Percentiles rank a stretch among this genome's conserved stretches.
phyloP scores from a whole-genome alignment of 2,329 filamentous ascomycete species.

The Drechslera avenae region DNA sequence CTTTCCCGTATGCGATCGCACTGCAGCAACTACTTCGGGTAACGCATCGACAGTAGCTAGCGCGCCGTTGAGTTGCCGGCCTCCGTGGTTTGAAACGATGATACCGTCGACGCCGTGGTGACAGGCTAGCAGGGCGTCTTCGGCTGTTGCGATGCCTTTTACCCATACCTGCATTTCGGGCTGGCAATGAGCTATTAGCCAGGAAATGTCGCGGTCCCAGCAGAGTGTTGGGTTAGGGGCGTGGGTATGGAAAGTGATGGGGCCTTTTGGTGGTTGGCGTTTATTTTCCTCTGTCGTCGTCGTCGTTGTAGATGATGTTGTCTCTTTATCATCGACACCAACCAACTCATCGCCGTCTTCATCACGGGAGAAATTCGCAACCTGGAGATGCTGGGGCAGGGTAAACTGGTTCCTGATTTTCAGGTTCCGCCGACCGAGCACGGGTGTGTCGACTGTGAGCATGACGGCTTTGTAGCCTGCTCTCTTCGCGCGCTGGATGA shows the following conservation, averaged over 20 bases:
- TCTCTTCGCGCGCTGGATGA: constrained; percentile 33
- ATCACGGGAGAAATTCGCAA: constrained; percentile 27
- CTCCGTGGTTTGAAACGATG: constrained; percentile 59
- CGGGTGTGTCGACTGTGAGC: constrained; percentile 33
- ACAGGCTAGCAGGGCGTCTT: constrained; percentile 51
- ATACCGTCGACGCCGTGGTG: constrained; percentile 54
- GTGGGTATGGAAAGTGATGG: constrained; percentile 27
- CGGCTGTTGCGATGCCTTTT: constrained; percentile 50
- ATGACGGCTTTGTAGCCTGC: constrained; percentile 34
- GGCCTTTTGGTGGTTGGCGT: constrained; percentile 16
- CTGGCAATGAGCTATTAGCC: constrained; percentile 25
- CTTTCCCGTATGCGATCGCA: constrained; percentile 46
- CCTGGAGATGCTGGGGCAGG: constrained; percentile 27
- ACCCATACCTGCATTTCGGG: constrained; percentile 47
- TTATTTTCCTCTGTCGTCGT: constrained; percentile 1
- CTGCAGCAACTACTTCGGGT: constrained; percentile 62
- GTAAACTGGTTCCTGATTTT: constrained; percentile 38
- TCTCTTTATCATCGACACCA: neutral
- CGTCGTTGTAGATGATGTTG: neutral
- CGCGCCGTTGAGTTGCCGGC: constrained; percentile 56
- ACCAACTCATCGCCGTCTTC: neutral
- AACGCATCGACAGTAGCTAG: constrained; percentile 45
- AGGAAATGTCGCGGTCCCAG: constrained; percentile 33
- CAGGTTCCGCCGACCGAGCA: constrained; percentile 27
- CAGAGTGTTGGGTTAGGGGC: constrained; percentile 28